Base-by-base conservation (phyloP, 1,284 basidiomycete genomes). In the Apiotrichum gamsii region DNA sequence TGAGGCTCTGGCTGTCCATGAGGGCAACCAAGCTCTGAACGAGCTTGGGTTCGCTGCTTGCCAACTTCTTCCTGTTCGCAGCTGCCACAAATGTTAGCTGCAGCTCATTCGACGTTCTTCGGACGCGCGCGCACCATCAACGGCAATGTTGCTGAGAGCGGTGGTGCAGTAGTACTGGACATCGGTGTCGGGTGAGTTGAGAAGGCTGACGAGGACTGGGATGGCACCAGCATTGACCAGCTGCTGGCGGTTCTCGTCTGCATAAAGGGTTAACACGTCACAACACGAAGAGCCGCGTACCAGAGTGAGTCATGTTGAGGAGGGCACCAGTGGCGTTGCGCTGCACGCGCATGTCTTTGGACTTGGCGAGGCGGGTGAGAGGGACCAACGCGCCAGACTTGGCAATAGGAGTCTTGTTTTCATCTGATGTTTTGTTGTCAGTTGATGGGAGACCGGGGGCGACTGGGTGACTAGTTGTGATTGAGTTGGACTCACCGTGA, bases 111-210 rank as follows among this genome's bases (percentile, higher is more conserved):
- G 21, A 30, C 18, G 20, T 11, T 13, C 8, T 8, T 3, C 3
- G 10, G 28, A 25, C 21, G 25, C 16, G 62, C 10, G 64, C 79
- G 38, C 56, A 84, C 88, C 86, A 74, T 96, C 91, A 6, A 96
- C 91, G 32, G 95, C 95, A 61, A 99, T 99, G 72, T 99, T 99
- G 70, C 89, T 93, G 54, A 99, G 75, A 0, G 95, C 95, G 20
- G 95, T 99, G 6, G 95, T 99, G 75, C 95, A 99, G 71, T 99
- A 99, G 70, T 99, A 99, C 73, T 99, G 95, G 2, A 98, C 95
- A 70, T 98, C 94, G 18, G 94, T 98, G 70, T 99, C 94, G 35
- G 88, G 82, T n/a, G 90, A 94, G 67, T 93, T 94, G 48, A 99
- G 78, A 31, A 99, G 77, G 64, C 85, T 86, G 58, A 99, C 95